A percentile compares a stretch with the other conserved stretches of the same genome.
Conservation (phyloP, 2,329 filamentous ascomycete genomes). For the Zymoseptoria ardabiliae region DNA sequence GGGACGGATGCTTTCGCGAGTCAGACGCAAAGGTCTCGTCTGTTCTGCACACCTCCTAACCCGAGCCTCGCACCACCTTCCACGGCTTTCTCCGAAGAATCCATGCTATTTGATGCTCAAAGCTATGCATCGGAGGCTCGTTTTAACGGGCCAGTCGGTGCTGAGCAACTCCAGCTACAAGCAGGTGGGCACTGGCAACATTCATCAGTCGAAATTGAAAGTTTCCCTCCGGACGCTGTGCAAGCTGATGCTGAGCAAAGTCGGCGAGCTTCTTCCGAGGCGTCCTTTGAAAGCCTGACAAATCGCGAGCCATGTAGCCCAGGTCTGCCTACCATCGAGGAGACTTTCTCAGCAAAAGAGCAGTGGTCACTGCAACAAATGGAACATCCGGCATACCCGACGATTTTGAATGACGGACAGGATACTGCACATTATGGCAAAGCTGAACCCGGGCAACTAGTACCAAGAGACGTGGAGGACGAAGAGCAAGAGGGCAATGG, state of each 20-base stretch:
- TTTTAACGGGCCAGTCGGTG: not conserved
- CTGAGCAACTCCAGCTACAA: not conserved
- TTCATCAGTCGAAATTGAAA: not conserved
- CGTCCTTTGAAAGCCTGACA: not conserved
- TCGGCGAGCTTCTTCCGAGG: not conserved
- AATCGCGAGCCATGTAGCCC: not conserved
- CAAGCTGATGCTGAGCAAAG: not conserved
- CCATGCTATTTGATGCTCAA: conserved; percentile 27
- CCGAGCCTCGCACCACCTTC: conserved; percentile 21
- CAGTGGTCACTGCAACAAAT: not conserved
- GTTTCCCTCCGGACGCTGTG: not conserved
- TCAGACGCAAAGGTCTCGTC: conserved; percentile 18
- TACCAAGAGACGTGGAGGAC: not conserved
- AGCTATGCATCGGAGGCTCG: conserved; percentile 14
- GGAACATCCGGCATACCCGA: not conserved
- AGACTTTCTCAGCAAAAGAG: not conserved
- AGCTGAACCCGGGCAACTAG: not conserved
- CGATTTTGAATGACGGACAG: not conserved
- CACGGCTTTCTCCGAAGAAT: conserved; percentile 24
- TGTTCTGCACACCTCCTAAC: conserved; percentile 7
- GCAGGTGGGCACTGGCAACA: not conserved
- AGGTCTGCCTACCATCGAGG: not conserved
- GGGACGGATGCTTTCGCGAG: conserved; percentile 27
- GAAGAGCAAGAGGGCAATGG: conserved; percentile 15
- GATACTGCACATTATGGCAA: not conserved